Base-by-base conservation (phyloP, 176 grass and related monocot species). In the Poa annua region DNA sequence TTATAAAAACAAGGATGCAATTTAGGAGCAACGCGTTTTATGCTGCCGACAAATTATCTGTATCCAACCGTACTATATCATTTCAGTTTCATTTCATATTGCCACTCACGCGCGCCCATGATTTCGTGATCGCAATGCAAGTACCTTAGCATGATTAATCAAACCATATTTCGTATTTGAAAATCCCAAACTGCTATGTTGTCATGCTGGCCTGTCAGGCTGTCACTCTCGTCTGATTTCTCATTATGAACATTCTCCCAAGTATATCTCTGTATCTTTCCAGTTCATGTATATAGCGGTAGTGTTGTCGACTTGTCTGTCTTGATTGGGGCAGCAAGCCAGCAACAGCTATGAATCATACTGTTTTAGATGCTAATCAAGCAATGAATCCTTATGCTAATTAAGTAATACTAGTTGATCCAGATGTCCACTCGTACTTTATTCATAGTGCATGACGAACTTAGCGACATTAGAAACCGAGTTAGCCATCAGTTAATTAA, bases 271-370 rank as follows among this genome's bases (percentile, higher is more conserved):
- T 57, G 8, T 33, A 62, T 38, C 10, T 80, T 50, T 53, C 51
- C 41, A 47, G 41, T 16, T 71, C 21, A 25, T 47, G 7, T 24
- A 25, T 48, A 48, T 4, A 59, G 68, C 44, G 0, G 77, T 41
- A 59, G 71, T 20, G 71, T 63, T 77, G 29, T 29, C 29, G 29
- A 29, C 29, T 29, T 29, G 87, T 85, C 63, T n/a, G 17, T 42
- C 71, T 77, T 85, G 88, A 81, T 85, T 77, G 63, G 77, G 51
- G 74, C 63, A 71, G 72, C 82, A 76, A 63, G 62, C 44, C 42
- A 78, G 72, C 82, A 75, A 48, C 87, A 49, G 59, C 70, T 80
- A 41, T 21, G 41, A n/a, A n/a, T n/a, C n/a, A n/a, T n/a, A n/a
- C n/a, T n/a, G n/a, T n/a, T n/a, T n/a, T n/a, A n/a, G n/a, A n/a